Evolutionary conservation across 2,329 filamentous ascomycete species (phyloP), one percentile per base, ranked within the genome.

Genomic region (Ophiostoma ulmi): DNA sequence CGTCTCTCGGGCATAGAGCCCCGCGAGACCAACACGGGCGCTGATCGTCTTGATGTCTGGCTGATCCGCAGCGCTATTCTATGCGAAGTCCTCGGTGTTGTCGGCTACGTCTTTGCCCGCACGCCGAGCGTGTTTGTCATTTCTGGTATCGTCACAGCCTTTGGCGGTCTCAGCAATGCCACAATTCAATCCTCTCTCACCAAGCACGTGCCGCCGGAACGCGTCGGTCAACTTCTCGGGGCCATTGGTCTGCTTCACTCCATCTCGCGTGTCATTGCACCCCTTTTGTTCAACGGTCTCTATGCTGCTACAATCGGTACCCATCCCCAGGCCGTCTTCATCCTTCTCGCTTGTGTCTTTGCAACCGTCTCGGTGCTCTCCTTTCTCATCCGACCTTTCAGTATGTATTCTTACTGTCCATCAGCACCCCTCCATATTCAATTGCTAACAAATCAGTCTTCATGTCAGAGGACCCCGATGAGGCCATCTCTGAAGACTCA

Each of bases 191-290:
- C 91, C 1, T 87, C 91, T 0, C 82, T 97, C 68, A 97, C 93
- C 26, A 98, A 97, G 78, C 95, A 98, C 78, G 90, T 98, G 0
- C 92, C 94, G 0, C 84, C 88, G 0, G 91, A 95, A 73, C 87
- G 87, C 66, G 90, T 95, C 0, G 95, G 95, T 0, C 89, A 95
- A 78, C 82, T 98, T n/a, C 85, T 99, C 0, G 95, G 95, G 31
- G 94, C 93, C 1, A 90, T 90, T 20, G 95, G 94, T 0, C 83
- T 98, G 73, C 80, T 98, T 71, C 94, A 98, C 79, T 91, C 93
- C 0, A 80, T 97, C 48, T 87, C 91, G 3, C 85, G 93, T 73
- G 88, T 98, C 1, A 78, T 97, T 14, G 89, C 91, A 0, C 95
- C 95, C 0, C 85, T 92, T 0, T 77, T 94, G 1, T 97, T 97